Base-by-base conservation (phyloP, 2,329 filamentous ascomycete genomes). In the Aschersonia sp. region DNA sequence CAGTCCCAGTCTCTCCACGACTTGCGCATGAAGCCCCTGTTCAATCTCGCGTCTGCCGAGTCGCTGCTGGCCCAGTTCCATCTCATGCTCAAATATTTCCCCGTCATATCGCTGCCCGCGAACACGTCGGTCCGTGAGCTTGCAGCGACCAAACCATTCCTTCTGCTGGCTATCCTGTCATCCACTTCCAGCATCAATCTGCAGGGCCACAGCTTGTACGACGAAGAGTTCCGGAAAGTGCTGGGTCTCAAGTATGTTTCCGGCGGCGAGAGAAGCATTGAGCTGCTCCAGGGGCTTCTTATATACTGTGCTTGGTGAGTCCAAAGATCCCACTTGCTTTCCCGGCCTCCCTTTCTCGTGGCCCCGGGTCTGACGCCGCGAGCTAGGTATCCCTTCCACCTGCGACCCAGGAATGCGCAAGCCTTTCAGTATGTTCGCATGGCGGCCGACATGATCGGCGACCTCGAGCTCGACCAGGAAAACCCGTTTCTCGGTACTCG, bases 161-260 rank as follows among this genome's bases (percentile, higher is more conserved):
- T 79, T 20, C 57, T 80, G 38, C 58, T 80, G 9, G 70, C 75
- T 2, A 70, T 79, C 20, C 59, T 80, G 1, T 69, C 74, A 2
- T 67, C 71, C 1, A 69, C 71, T 3, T 72, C 73, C 35, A 69
- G 66, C 31, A 63, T 56, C 9, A 70, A 70, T n/a, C 55, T 73
- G 29, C 71, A 74, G 52, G 69, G 74, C 0, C 72, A 78, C 48
- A 68, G 60, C 10, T 61, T 75, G 3, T 77, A 80, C 43, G 76
- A 79, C 31, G 70, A 73, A 45, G 76, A 80, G 58, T 75, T 80
- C 46, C 65, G 74, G 31, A 77, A 77, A 54, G 66, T 76, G 0
- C 54, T 78, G n/a, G 74, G 69, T 1, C 62, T 75, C 43, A 78
- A 75, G 56, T 72, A 77, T 41, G 72, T 81, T 1, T 67, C 76